Conservation (phyloP, 106 monocot species). For the Allium cepa region DNA sequence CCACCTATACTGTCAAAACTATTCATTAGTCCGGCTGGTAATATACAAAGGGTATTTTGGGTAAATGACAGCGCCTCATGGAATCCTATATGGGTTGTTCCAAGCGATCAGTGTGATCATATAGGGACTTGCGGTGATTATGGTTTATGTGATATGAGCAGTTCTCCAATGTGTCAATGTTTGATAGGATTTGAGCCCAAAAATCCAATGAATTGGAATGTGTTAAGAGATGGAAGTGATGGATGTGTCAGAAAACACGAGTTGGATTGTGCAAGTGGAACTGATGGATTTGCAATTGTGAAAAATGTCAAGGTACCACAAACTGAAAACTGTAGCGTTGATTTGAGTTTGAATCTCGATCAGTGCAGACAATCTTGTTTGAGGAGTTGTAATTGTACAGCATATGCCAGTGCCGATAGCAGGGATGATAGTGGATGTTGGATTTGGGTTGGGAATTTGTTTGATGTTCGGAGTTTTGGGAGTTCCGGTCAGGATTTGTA, state of each 20-base stretch:
- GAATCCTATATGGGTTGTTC: not conserved
- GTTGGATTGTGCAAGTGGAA: constrained; percentile 26
- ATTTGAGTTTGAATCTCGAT: constrained; percentile 16
- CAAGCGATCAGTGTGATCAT: not conserved
- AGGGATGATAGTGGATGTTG: constrained; percentile 41
- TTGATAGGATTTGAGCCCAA: constrained; percentile 1
- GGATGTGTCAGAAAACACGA: constrained; percentile 19
- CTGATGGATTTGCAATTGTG: constrained; percentile 19
- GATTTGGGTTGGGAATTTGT: constrained; percentile 30
- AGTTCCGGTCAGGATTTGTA: constrained; percentile 32
- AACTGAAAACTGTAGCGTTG: constrained; percentile 7
- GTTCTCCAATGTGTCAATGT: constrained; percentile 8
- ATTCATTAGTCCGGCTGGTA: not conserved
- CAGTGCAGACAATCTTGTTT: constrained; percentile 30
- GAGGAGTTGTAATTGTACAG: constrained; percentile 50
- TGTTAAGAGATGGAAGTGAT: constrained; percentile 10
- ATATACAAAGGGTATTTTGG: not conserved
- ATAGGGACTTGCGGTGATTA: constrained; percentile 1
- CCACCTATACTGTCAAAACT: not conserved
- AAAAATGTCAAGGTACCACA: constrained; percentile 31
- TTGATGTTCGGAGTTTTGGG: constrained; percentile 27
- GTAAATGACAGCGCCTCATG: not conserved
- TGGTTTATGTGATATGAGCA: constrained; percentile 6
- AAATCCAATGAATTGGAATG: constrained; percentile 7
- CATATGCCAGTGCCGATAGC: constrained; percentile 32